Conservation (phyloP, 179 eudicot species). For the Gypsophila paniculata region DNA sequence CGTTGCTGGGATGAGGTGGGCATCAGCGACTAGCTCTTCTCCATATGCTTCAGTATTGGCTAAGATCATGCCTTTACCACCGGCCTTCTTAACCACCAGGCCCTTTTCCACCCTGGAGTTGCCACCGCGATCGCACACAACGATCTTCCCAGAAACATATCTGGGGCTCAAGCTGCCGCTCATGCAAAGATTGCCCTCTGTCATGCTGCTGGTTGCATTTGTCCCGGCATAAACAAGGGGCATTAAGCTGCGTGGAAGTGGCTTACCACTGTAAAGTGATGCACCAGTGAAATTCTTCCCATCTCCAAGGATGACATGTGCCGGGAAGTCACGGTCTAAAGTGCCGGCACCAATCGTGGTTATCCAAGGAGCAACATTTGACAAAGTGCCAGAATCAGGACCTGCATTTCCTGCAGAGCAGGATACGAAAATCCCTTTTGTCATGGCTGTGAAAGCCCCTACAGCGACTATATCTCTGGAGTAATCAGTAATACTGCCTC, state of each 20-base stretch:
- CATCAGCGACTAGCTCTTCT: conserved; percentile 75
- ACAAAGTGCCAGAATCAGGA: conserved; percentile 53
- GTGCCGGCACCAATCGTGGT: conserved; percentile 86
- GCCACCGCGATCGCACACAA: conserved; percentile 71
- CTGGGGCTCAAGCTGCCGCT: conserved; percentile 39
- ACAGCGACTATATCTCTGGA: conserved; percentile 53
- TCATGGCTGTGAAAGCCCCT: conserved; percentile 65
- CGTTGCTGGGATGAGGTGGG: conserved; percentile 65
- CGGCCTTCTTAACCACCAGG: conserved; percentile 55
- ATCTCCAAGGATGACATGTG: conserved; percentile 52
- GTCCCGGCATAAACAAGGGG: conserved; percentile 54
- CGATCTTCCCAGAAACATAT: conserved; percentile 64
- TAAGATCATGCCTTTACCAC: conserved; percentile 79
- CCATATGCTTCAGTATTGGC: conserved; percentile 60
- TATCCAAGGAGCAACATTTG: conserved; percentile 87
- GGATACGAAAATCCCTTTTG: conserved; percentile 62
- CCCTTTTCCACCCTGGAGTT: conserved; percentile 71
- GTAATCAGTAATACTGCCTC: conserved; percentile 56
- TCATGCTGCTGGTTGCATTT: conserved; percentile 40
- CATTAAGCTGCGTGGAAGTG: conserved; percentile 30
- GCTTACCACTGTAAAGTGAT: conserved; percentile 64
- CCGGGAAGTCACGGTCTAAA: conserved; percentile 73
- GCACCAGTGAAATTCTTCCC: conserved; percentile 59
- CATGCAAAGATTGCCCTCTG: conserved; percentile 54
- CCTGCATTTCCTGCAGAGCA: conserved; percentile 84